These are phyloP conservation scores for Xylaria scruposa DNA, from an alignment of 495 filamentous ascomycete genomes.

Conservation along the genomic window DNA sequence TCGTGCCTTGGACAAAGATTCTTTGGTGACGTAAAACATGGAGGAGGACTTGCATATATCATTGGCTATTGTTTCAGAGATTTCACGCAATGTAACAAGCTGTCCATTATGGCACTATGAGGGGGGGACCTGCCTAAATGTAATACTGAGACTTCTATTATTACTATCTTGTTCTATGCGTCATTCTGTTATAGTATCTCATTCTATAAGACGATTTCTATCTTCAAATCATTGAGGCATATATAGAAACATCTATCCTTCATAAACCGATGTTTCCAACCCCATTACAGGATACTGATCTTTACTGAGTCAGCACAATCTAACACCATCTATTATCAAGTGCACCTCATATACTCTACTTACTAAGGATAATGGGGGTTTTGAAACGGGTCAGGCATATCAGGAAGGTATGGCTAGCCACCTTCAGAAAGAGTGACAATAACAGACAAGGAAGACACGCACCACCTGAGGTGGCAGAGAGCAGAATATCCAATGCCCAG, in stretches of 20 bases:
- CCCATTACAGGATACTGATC: not conserved
- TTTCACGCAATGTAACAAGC: not conserved
- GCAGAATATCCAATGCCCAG: not conserved
- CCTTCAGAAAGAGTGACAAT: not conserved
- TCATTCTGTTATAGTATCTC: not conserved
- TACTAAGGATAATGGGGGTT: not conserved
- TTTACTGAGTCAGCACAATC: not conserved
- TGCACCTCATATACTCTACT: not conserved
- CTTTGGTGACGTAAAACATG: not conserved
- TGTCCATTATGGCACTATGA: not conserved
- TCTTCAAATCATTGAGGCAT: not conserved
- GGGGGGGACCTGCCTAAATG: not conserved
- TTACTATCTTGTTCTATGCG: not conserved
- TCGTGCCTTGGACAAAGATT: not conserved
- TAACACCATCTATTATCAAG: not conserved
- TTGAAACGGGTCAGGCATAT: not conserved
- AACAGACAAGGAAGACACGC: not conserved
- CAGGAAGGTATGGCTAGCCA: not conserved
- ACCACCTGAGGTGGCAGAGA: not conserved
- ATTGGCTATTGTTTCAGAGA: not conserved
- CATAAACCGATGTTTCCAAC: not conserved
- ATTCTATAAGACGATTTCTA: not conserved
- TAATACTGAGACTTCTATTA: not conserved
- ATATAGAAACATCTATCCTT: not conserved
- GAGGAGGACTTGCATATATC: not conserved